A percentile compares a stretch with the other conserved stretches of the same genome.
Conservation (phyloP, 2,329 filamentous ascomycete species). For the Exophiala alcalophila region DNA sequence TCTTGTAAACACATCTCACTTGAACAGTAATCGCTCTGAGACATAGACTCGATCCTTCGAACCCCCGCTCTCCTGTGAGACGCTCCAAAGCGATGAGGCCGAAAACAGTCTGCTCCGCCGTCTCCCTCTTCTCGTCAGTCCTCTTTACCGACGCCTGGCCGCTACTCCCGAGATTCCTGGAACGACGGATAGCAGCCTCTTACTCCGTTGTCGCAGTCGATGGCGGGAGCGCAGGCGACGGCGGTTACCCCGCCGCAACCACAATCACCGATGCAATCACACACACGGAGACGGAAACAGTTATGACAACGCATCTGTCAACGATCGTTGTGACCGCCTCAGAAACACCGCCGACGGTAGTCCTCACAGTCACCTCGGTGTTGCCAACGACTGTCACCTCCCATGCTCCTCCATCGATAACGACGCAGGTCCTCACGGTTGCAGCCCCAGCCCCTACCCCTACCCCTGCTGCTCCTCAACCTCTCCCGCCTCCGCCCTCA, state of each 20-base stretch:
- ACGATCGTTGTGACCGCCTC: conserved; percentile 28
- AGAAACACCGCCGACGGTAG: conserved; percentile 28
- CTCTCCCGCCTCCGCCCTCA: too few species aligned
- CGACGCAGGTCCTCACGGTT: conserved; percentile 15
- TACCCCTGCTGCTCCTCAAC: too few species aligned
- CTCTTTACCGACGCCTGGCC: conserved; percentile 19
- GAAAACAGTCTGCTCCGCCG: not conserved
- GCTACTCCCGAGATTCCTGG: conserved; percentile 11
- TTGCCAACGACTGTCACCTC: conserved; percentile 23
- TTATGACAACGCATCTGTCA: conserved; percentile 33
- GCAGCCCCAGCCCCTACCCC: too few species aligned
- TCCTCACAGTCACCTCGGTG: conserved; percentile 24
- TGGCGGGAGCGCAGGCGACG: conserved; percentile 31
- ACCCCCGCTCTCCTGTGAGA: not conserved
- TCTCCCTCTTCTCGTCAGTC: conserved; percentile 16
- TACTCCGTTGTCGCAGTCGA: conserved; percentile 38
- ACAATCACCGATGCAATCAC: conserved; percentile 31
- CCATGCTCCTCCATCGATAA: conserved; percentile 11
- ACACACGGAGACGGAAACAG: conserved; percentile 26
- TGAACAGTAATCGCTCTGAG: conserved; percentile 2
- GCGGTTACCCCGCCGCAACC: conserved; percentile 21
- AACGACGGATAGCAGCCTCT: conserved; percentile 26
- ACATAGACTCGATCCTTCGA: conserved; percentile 8
- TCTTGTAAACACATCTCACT: conserved; percentile 4
- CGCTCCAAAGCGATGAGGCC: conserved; percentile 14